Evolutionary conservation across 805 yeast species (phyloP).

Genomic region (Metschnikowia dekortorum): DNA sequence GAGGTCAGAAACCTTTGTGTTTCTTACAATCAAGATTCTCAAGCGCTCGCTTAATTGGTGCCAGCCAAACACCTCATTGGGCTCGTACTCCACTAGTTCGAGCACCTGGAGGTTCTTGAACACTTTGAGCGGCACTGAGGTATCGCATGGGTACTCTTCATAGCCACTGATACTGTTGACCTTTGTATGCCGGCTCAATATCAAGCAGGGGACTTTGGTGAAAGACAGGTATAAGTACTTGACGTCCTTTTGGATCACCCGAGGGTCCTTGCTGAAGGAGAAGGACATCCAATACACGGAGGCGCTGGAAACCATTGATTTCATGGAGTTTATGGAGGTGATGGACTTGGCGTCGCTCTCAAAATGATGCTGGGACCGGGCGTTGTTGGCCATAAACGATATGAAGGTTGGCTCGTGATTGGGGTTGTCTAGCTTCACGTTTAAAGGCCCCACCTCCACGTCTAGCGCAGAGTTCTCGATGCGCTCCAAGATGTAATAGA

Average conservation of each 20-base stretch:
- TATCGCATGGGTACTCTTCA: conserved; percentile 69
- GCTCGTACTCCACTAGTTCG: conserved; percentile 57
- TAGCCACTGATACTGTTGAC: conserved; percentile 55
- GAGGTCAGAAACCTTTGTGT: conserved; percentile 47
- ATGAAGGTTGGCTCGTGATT: conserved; percentile 51
- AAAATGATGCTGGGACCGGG: conserved; percentile 36
- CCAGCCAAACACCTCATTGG: conserved; percentile 67
- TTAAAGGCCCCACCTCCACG: conserved; percentile 58
- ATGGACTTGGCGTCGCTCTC: conserved; percentile 47
- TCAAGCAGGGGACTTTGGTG: conserved; percentile 60
- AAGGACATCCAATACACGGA: conserved; percentile 39
- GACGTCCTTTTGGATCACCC: conserved; percentile 45
- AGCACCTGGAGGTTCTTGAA: conserved; percentile 61
- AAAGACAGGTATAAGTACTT: conserved; percentile 59
- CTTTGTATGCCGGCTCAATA: conserved; percentile 56
- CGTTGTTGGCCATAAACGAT: conserved; percentile 56
- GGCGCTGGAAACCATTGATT: conserved; percentile 43
- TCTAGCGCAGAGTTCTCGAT: conserved; percentile 46
- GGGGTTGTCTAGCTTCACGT: conserved; percentile 54
- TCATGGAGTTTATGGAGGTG: conserved; percentile 55
- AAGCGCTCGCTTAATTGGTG: conserved; percentile 49
- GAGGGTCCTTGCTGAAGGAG: conserved; percentile 37
- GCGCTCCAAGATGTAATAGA: conserved; percentile 56
- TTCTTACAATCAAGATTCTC: conserved; percentile 51
- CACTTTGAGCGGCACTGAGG: conserved; percentile 58